Base-by-base conservation (phyloP, 2,329 filamentous ascomycete genomes). In the Epichloe baconii region DNA sequence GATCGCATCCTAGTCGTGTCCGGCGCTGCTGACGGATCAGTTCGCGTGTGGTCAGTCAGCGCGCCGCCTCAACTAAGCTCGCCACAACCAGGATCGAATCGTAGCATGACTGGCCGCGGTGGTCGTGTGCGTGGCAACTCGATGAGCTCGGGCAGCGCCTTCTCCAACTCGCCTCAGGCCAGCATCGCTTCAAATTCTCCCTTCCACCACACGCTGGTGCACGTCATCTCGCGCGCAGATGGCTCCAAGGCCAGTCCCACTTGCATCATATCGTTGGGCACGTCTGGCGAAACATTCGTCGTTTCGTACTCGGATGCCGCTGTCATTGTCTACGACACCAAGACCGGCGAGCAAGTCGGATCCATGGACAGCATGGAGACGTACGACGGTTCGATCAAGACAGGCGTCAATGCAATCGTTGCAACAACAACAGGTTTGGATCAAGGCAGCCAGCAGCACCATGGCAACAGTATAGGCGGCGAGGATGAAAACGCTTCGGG, bases 331-430 rank as follows among this genome's bases (percentile, higher is more conserved):
- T 98, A 91, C 66, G 90, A 97, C 64, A 96, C 91, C 1, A 76
- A 88, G 56, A 89, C 87, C 0, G 93, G 90, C 45, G 93, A 97
- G 66, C 88, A 95, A 62, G 80, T 96, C 40, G 88, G 89, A 35
- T 82, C 82, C 45, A 97, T 98, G 91, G 88, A 88, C 37, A 96
- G 89, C 64, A 73, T 86, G 46, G 93, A 97, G 68, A 97, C 91
- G 0, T 97, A 95, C 59, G 87, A 98, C 60, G 86, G 86, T 8
- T 93, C 88, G 0, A 60, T 71, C 43, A 77, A 79, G 48, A 87
- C 85, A 4, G 91, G 88, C 40, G 88, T 98, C 57, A 98, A 96
- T 63, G 82, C 88, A 0, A 84, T 97, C 8, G 91, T 94, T 15
- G 88, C 91, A 1, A 94, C 88, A 1, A 93, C 86, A 0, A 78